phyloP scores from a whole-genome alignment of 2,329 filamentous ascomycete species.

The Diaporthe humulicola region DNA sequence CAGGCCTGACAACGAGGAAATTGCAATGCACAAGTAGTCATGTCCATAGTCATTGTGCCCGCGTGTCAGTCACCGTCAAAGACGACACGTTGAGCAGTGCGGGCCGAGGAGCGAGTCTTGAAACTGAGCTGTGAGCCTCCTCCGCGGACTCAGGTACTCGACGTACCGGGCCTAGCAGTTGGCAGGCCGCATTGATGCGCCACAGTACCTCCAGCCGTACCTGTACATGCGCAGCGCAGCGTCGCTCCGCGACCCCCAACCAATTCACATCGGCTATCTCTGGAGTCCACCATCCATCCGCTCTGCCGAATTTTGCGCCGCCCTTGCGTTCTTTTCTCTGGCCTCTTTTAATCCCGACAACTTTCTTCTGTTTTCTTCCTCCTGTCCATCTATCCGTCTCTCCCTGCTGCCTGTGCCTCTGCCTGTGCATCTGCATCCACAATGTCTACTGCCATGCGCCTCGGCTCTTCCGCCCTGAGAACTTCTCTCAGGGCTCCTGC shows the following conservation, averaged over 20 bases:
- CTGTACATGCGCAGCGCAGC: conserved; percentile 18
- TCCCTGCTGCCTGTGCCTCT: conserved; percentile 45
- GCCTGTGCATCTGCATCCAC: conserved; percentile 52
- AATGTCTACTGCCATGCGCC: conserved; percentile 88
- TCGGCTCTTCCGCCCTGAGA: conserved; percentile 86
- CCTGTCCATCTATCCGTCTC: conserved; percentile 43
- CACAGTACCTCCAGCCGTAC: not conserved
- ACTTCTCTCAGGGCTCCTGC: conserved; percentile 77
- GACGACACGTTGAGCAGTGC: conserved; percentile 8
- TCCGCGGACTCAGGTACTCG: not conserved
- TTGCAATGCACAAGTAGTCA: not conserved
- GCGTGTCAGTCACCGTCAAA: not conserved
- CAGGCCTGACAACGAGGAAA: not conserved
- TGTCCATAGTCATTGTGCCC: not conserved
- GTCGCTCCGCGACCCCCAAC: conserved; percentile 19
- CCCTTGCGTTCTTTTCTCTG: conserved; percentile 47
- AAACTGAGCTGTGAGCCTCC: conserved; percentile 22
- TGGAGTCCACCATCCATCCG: conserved; percentile 31
- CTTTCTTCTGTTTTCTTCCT: conserved; percentile 52
- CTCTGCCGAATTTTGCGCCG: conserved; percentile 40
- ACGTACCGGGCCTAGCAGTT: not conserved
- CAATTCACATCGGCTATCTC: conserved; percentile 27
- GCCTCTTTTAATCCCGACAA: conserved; percentile 49
- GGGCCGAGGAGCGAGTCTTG: not conserved
- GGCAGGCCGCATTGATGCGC: not conserved